Conservation (phyloP, 2,329 filamentous ascomycete genomes). For the Diaporthe batatas region DNA sequence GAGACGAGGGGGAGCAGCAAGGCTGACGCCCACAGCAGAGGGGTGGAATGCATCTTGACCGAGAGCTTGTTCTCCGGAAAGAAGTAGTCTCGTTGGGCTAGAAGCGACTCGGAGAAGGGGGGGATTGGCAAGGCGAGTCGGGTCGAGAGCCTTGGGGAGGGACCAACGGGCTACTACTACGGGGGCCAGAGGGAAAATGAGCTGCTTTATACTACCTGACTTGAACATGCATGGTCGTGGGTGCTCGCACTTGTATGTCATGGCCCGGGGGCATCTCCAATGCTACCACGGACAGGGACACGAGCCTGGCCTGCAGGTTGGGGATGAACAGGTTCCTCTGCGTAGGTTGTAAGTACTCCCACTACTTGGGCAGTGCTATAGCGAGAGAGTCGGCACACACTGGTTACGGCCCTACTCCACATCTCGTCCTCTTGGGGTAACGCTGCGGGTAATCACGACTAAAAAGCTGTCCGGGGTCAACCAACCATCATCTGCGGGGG, state of each 20-base stretch:
- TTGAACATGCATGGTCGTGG: constrained; percentile 5
- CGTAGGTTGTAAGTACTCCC: no score
- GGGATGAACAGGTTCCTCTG: constrained; percentile 15
- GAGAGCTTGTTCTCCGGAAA: background rate
- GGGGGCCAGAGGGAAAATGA: background rate
- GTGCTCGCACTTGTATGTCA: constrained; percentile 23
- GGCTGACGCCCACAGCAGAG: constrained; percentile 45
- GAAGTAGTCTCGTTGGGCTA: constrained; percentile 1
- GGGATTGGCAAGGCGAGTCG: constrained; percentile 2
- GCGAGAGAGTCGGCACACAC: background rate
- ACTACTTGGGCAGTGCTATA: background rate
- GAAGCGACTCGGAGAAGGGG: constrained; percentile 9
- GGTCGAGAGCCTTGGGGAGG: constrained; percentile 9
- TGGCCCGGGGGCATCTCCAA: constrained; percentile 28
- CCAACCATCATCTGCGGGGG: constrained; percentile 24
- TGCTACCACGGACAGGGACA: constrained; percentile 30
- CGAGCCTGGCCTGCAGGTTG: constrained; percentile 23
- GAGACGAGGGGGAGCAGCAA: constrained; percentile 50
- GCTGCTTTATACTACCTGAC: constrained; percentile 8
- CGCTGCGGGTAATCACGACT: constrained; percentile 19
- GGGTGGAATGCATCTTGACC: constrained; percentile 36
- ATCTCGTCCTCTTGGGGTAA: constrained; percentile 5
- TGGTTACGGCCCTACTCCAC: constrained; percentile 26
- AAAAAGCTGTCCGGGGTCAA: constrained; percentile 29
- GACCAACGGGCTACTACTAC: background rate